phyloP scores from a whole-genome alignment of 2,329 filamentous ascomycete species.

The Clonostachys solani region DNA sequence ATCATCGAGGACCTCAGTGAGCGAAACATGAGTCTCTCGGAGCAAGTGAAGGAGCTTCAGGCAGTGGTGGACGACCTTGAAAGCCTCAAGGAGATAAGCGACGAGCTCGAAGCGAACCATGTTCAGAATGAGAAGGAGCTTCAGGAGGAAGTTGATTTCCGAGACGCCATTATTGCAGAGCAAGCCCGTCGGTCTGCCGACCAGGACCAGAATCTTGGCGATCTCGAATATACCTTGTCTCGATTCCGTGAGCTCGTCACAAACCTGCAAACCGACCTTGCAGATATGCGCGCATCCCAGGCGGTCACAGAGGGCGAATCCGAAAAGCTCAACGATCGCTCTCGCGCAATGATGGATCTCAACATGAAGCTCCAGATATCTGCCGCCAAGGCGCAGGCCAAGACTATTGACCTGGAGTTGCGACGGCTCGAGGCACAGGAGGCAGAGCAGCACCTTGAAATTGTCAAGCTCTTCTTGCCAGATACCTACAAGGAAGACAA shows the following conservation, averaged over 20 bases:
- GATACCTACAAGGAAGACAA: slow-evolving; percentile 77
- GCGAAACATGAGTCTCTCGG: slow-evolving; percentile 77
- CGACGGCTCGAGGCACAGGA: slow-evolving; percentile 84
- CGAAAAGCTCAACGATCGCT: slow-evolving; percentile 82
- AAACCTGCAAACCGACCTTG: slow-evolving; percentile 78
- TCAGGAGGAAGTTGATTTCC: slow-evolving; percentile 88
- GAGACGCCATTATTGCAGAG: slow-evolving; percentile 79
- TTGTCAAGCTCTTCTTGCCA: slow-evolving; percentile 84
- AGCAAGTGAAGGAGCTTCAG: slow-evolving; percentile 79
- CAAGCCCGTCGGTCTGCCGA: slow-evolving; percentile 68
- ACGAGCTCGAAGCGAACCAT: slow-evolving; percentile 92
- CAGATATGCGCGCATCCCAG: slow-evolving; percentile 88
- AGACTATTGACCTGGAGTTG: slow-evolving; percentile 89
- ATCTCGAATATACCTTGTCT: slow-evolving; percentile 85
- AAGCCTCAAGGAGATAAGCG: slow-evolving; percentile 84
- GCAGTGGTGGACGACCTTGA: slow-evolving; percentile 83
- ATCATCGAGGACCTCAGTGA: slow-evolving; percentile 92
- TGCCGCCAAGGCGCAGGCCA: slow-evolving; percentile 86
- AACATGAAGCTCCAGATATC: slow-evolving; percentile 92
- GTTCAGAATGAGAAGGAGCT: slow-evolving; percentile 91
- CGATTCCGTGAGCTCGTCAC: slow-evolving; percentile 87
- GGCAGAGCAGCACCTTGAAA: slow-evolving; percentile 80
- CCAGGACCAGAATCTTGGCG: slow-evolving; percentile 76
- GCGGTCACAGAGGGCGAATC: slow-evolving; percentile 91
- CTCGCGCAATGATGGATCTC: slow-evolving; percentile 92